Percentiles rank a stretch among this genome's conserved stretches.
Conservation (phyloP, 73 alveolate genomes). For the Effrenium voratum region DNA sequence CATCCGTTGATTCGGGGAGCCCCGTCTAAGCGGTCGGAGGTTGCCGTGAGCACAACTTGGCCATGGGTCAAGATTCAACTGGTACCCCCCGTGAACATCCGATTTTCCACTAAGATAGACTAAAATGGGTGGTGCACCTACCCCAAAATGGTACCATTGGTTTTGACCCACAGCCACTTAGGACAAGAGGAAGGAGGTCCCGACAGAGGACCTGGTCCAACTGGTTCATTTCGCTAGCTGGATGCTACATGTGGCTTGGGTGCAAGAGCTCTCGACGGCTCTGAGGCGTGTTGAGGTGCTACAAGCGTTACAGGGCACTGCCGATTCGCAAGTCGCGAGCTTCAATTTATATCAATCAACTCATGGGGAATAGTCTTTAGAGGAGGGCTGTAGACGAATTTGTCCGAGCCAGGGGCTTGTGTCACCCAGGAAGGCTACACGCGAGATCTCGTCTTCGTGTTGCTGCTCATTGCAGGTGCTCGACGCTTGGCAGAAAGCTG, state of each 20-base stretch:
- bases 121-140: not conserved
- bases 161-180: not conserved
- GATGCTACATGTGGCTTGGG: not conserved
- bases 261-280: not conserved
- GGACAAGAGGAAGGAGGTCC: slow-evolving; percentile 2
- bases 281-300: not conserved
- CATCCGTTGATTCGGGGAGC: not conserved
- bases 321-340: not conserved
- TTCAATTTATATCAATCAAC: not conserved
- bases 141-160: not conserved
- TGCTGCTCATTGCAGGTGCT: slow-evolving; percentile 31
- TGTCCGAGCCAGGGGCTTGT: not conserved
- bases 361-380: not conserved
- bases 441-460: not conserved
- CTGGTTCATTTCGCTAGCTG: slow-evolving; percentile 4
- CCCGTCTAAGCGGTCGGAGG: not conserved
- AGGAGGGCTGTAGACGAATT: not conserved
- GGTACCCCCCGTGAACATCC: not conserved
- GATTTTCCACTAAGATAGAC: not conserved
- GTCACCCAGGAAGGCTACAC: not conserved
- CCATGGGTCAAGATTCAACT: not conserved
- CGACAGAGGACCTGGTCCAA: slow-evolving; percentile 30
- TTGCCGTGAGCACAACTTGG: not conserved
- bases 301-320: not conserved
- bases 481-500: not conserved